Conservation (phyloP, 352 stramenopile species). For the Pythium insidiosum region DNA sequence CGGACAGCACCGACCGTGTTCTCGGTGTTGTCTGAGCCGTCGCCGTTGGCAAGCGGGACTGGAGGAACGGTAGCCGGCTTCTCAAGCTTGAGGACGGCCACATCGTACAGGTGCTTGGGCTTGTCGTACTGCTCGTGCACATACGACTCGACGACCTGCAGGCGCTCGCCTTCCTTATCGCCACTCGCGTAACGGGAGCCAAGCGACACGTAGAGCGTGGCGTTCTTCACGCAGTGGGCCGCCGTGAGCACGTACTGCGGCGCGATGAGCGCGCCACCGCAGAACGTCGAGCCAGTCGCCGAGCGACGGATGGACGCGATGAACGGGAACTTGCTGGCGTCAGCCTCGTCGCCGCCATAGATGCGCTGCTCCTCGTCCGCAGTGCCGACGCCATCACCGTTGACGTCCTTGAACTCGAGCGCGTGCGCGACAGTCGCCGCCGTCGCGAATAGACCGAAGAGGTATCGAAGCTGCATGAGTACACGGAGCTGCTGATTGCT, state of each 20-base stretch:
- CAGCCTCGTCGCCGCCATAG: conserved; percentile 45
- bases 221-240: conserved; percentile 58
- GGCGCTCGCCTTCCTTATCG: conserved; percentile 30
- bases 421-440: no score
- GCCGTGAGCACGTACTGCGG: conserved; percentile 61
- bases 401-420: conserved; percentile 4
- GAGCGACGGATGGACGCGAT: conserved; percentile 48
- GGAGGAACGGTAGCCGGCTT: conserved; percentile 20
- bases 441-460: no score
- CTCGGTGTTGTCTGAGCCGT: conserved; percentile 42
- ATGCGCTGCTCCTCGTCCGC: conserved; percentile 26
- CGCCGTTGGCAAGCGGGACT: conserved; percentile 22
- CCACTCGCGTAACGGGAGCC: conserved; percentile 35
- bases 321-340: conserved; percentile 40
- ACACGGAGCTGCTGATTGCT: no score
- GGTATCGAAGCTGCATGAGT: no score
- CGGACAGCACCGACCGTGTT: conserved; percentile 41
- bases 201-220: conserved; percentile 38
- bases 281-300: conserved; percentile 32
- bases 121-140: conserved; percentile 51
- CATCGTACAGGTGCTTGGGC: conserved; percentile 37
- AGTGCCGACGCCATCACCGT: neutral
- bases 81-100: conserved; percentile 52
- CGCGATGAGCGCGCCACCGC: conserved; percentile 54
- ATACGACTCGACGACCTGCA: conserved; percentile 32